phyloP scores from a whole-genome alignment of 208 protist genomes.

The Trypanosoma melophagium region DNA sequence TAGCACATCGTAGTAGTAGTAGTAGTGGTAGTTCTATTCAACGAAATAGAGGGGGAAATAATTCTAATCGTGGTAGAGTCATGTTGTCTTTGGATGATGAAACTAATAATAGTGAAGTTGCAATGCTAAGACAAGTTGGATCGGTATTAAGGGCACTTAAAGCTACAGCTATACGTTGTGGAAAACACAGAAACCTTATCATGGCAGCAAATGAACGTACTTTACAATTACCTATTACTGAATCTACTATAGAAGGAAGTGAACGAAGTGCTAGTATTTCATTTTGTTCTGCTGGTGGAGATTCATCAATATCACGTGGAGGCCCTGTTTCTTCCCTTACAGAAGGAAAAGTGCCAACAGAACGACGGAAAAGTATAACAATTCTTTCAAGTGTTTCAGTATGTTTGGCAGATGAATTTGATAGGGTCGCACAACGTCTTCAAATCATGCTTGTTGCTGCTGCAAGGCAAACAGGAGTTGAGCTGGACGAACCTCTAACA shows the following conservation, averaged over 20 bases:
- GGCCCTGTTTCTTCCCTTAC: not conserved
- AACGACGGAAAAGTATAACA: not conserved
- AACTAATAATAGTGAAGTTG: slow-evolving; percentile 12
- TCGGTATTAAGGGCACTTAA: slow-evolving; percentile 58
- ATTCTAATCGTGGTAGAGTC: slow-evolving; percentile 1
- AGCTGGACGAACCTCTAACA: slow-evolving; percentile 8
- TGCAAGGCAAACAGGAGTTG: slow-evolving; percentile 38
- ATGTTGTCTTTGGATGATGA: slow-evolving; percentile 9
- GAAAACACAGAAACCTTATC: slow-evolving; percentile 45
- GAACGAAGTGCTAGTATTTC: slow-evolving; percentile 21
- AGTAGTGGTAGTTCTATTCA: not conserved
- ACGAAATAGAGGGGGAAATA: not conserved
- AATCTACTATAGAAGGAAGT: slow-evolving; percentile 17
- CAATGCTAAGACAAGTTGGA: slow-evolving; percentile 32
- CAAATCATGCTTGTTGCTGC: slow-evolving; percentile 31
- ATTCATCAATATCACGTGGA: slow-evolving; percentile 15
- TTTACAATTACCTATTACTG: slow-evolving; percentile 25
- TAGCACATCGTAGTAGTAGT: not conserved
- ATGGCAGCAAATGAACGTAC: slow-evolving; percentile 38
- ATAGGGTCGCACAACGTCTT: slow-evolving; percentile 36
- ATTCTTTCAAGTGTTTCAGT: not conserved
- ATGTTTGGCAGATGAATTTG: slow-evolving; percentile 57
- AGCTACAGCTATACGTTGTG: slow-evolving; percentile 47
- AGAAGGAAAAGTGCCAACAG: slow-evolving; percentile 3
- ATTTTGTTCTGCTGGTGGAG: slow-evolving; percentile 16